Evolutionary conservation across 768 basidiomycete species (phyloP).

Genomic region (Kwoniella sp.): DNA sequence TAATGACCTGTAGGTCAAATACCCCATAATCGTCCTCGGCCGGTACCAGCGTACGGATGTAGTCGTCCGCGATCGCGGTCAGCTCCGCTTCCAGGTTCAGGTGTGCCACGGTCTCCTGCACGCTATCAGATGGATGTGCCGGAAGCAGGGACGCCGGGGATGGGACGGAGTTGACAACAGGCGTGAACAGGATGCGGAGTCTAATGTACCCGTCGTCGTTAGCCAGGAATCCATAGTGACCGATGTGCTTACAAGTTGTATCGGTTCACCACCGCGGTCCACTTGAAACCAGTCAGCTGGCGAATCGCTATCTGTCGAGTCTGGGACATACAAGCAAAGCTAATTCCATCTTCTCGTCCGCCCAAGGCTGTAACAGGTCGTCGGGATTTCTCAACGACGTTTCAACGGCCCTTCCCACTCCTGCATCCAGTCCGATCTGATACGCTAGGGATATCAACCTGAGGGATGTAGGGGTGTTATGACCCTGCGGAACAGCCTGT

Average conservation of each 20-base stretch:
- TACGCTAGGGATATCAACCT: constrained; percentile 11
- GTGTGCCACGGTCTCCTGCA: background rate
- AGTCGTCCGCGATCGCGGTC: background rate
- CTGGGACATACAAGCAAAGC: constrained; percentile 1
- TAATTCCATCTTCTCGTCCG: background rate
- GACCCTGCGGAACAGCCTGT: background rate
- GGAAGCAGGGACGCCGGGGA: background rate
- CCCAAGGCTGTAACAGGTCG: background rate
- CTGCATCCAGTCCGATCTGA: background rate
- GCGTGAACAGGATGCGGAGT: constrained; percentile 1
- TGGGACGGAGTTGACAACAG: background rate
- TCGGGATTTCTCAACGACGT: background rate
- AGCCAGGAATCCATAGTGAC: background rate
- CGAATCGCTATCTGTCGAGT: background rate
- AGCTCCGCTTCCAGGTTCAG: background rate
- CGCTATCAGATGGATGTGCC: background rate
- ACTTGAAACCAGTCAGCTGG: background rate
- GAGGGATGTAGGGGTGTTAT: background rate
- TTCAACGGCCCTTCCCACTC: background rate
- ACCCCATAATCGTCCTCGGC: background rate
- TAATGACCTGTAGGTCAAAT: too few relatives aligned
- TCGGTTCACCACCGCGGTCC: constrained; percentile 15
- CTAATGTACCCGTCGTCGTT: background rate
- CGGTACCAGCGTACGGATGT: background rate
- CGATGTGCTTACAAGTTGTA: constrained; percentile 7